Conservation (phyloP, 2,329 filamentous ascomycete species). For the Aureobasidium sp. region DNA sequence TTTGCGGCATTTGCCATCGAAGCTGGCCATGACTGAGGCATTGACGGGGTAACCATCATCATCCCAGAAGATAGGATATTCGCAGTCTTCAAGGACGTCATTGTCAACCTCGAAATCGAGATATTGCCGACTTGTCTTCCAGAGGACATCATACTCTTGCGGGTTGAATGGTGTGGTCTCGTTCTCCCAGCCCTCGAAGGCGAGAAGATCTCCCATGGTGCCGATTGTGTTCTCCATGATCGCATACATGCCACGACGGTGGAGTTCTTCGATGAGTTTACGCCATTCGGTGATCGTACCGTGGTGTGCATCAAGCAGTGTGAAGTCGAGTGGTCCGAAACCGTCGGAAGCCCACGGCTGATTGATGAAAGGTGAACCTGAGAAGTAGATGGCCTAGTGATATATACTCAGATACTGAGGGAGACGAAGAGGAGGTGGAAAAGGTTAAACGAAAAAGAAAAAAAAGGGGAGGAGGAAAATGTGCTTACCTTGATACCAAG, state of each 20-base stretch:
- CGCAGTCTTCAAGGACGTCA: slow-evolving; percentile 41
- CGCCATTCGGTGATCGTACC: slow-evolving; percentile 56
- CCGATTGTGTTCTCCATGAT: slow-evolving; percentile 60
- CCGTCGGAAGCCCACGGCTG: slow-evolving; percentile 57
- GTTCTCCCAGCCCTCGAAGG: slow-evolving; percentile 56
- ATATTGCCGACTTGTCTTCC: slow-evolving; percentile 50
- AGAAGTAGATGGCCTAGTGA: slow-evolving; percentile 46
- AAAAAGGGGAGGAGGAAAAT: not conserved
- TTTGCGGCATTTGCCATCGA: slow-evolving; percentile 11
- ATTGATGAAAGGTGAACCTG: slow-evolving; percentile 57
- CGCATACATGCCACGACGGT: slow-evolving; percentile 57
- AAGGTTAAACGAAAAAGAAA: no score
- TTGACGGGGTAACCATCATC: slow-evolving; percentile 52
- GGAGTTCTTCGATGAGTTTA: slow-evolving; percentile 51
- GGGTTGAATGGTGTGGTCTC: slow-evolving; percentile 49
- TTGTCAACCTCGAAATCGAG: slow-evolving; percentile 52
- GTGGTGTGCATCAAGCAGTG: slow-evolving; percentile 56
- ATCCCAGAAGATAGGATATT: slow-evolving; percentile 56
- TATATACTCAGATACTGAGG: not conserved
- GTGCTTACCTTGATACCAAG: slow-evolving; percentile 51
- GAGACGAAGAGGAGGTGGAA: not conserved
- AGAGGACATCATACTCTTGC: slow-evolving; percentile 51
- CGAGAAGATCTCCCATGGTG: slow-evolving; percentile 57
- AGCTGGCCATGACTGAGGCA: slow-evolving; percentile 24
- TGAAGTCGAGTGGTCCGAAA: slow-evolving; percentile 54